Evolutionary conservation across 805 yeast species (phyloP), one percentile per base, ranked within the genome.

Genomic region (Metschnikowia lachancei): DNA sequence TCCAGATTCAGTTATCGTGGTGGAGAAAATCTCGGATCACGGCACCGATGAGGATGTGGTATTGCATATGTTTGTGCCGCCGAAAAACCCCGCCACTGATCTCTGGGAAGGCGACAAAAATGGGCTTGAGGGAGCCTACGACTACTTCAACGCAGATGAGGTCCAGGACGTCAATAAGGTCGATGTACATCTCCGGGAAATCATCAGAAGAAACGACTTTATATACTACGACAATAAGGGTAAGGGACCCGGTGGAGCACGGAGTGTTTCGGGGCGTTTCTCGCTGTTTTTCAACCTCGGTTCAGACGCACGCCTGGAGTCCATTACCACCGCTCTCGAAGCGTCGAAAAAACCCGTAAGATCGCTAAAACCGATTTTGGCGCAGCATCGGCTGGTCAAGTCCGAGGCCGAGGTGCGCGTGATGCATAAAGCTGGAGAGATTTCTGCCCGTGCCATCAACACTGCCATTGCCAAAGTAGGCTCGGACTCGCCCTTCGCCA

Each of bases 31-130:
- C 35, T 66, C 70, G 30, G 72, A 73, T 44, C 66, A 75, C 47
- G 67, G 76, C n/a, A 54, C 55, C 10, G 69, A 63, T 10, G 78
- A 76, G 20, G 78, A 81, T 41, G 72, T 80, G 30, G 62, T 76
- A 8, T 78, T 87, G 53, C 92, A 87, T 56, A 77, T 94, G 84
- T 69, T 90, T 41, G 96, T 92, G 2, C 96, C 90, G 2, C 90
- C 89, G 13, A 85, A 85, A 61, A 86, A 91, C 60, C 77, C 81
- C 5, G 74, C 73, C 40, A 80, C 78, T 18, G 99, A 94, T 66
- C 80, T 85, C 52, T 94, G 99, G 99, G 97, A 92, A 57, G 99
- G 99, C 11, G 83, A 80, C 36, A 78, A 95, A 56, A 85, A 95
- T 14, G 99, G 99, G 1, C 75, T 83, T 3, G 80, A 83, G 39